Evolutionary conservation across 768 basidiomycete genomes (phyloP), one percentile per base, ranked within the genome.

Genomic region (Lentinula aciculospora): DNA sequence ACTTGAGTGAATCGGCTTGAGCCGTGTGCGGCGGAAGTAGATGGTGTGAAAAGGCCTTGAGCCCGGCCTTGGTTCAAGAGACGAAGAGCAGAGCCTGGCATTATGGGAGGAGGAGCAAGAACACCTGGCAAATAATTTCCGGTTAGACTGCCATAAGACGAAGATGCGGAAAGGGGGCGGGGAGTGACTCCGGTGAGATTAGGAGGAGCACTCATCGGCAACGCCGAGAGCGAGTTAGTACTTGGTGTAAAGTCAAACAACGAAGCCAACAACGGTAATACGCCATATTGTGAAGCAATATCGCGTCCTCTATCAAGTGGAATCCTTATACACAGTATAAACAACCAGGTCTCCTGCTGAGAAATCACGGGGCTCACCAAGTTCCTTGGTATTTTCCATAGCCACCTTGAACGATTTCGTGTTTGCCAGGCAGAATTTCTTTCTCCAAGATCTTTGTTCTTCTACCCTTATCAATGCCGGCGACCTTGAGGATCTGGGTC

Each of bases 341-440:
- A 13, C 47, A 12, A 36, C 15, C 36, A n/a, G 10, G 8, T n/a
- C 9, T 92, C 81, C 65, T 94, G 92, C 44, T 98, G 87, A 1
- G 95, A 97, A 65, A 98, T 95, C 59, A n/a, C 28, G 59, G 55
- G 56, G 66, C 85, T 68, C 67, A 96, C 96, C 97, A 99, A 57
- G 96, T 98, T 62, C 97, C 97, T 71, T 99, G 97, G 70, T 98
- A 99, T 76, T 98, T 96, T 25, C 97, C 97, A 69, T 98, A 98
- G 29, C 97, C 97, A 37, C 97, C 97, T 71, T 98, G 97, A 4
- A 99, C 93, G 70, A 98, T 98, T 72, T 99, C 96, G 71, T 97
- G 93, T 72, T 89, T 88, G 47, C 94, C 94, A 57, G 90, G 89
- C 42, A 95, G 81, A 61, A 99, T 93, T 75, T 99, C 96, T 71